Conservation (phyloP, 1,284 basidiomycete species). For the Cyathus olla region DNA sequence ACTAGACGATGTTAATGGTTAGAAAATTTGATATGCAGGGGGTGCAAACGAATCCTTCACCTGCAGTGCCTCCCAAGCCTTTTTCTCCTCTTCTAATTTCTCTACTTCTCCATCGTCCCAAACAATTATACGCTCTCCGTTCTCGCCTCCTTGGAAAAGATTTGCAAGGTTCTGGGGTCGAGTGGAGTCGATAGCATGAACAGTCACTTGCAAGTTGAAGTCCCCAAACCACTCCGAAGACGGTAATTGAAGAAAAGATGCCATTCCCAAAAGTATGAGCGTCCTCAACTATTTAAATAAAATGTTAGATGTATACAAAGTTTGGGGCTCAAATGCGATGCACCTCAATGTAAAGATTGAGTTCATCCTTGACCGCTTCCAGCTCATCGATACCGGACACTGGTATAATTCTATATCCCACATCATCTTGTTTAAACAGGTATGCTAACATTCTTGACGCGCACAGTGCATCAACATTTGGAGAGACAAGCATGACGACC, state of each 20-base stretch:
- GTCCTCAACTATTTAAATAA: slow-evolving; percentile 79
- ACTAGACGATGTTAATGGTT: not conserved
- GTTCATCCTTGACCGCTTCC: slow-evolving; percentile 73
- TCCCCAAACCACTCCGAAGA: slow-evolving; percentile 81
- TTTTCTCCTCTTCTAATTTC: slow-evolving; percentile 70
- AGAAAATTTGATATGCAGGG: no score
- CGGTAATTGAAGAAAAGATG: slow-evolving; percentile 88
- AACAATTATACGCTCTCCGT: slow-evolving; percentile 79
- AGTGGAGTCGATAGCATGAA: slow-evolving; percentile 96
- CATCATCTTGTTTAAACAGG: slow-evolving; percentile 93
- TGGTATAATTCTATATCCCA: slow-evolving; percentile 93
- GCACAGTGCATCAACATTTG: slow-evolving; percentile 92
- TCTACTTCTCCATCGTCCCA: slow-evolving; percentile 92
- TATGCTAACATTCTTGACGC: slow-evolving; percentile 91
- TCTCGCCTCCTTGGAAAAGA: slow-evolving; percentile 82
- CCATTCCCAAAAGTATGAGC: slow-evolving; percentile 94
- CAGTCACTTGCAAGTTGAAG: slow-evolving; percentile 67
- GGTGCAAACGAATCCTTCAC: slow-evolving; percentile 54
- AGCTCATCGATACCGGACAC: slow-evolving; percentile 85
- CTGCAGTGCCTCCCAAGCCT: slow-evolving; percentile 84
- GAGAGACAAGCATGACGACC: slow-evolving; percentile 87
- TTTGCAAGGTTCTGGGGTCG: slow-evolving; percentile 93
- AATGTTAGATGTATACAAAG: not conserved
- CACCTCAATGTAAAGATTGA: slow-evolving; percentile 79
- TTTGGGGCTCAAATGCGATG: slow-evolving; percentile 23